Evolutionary conservation across 192 early-diverging fungal species (phyloP).

Genomic region (Coemansia sp.): DNA sequence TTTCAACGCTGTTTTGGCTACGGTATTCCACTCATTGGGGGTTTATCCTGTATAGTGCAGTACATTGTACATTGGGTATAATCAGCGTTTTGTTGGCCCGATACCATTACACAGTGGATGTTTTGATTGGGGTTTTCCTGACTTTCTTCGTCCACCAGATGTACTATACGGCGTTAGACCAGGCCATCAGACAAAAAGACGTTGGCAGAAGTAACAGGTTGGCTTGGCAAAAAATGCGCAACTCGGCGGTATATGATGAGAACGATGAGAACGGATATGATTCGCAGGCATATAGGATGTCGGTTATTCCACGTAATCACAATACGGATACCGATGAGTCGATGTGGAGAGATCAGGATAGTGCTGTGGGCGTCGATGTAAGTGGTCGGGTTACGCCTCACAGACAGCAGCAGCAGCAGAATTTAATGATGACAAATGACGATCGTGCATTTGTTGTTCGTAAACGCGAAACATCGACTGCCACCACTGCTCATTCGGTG

Average conservation of each 20-base stretch:
- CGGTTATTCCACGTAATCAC: slow-evolving; percentile 8
- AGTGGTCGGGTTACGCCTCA: slow-evolving; percentile 5
- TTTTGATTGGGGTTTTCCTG: slow-evolving; percentile 59
- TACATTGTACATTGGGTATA: slow-evolving; percentile 47
- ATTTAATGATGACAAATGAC: neutral
- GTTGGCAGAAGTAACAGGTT: neutral
- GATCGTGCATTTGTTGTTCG: slow-evolving; percentile 15
- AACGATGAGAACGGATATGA: neutral
- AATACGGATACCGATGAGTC: neutral
- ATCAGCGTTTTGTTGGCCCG: slow-evolving; percentile 57
- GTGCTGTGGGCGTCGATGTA: slow-evolving; percentile 31
- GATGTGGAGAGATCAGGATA: slow-evolving; percentile 33
- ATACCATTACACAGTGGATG: slow-evolving; percentile 66
- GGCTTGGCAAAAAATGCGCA: slow-evolving; percentile 10
- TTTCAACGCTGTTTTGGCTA: slow-evolving; percentile 59
- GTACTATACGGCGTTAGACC: slow-evolving; percentile 56
- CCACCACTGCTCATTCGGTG: slow-evolving; percentile 16
- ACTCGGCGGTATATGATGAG: neutral
- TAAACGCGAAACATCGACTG: slow-evolving; percentile 30
- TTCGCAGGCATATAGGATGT: slow-evolving; percentile 18
- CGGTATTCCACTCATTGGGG: slow-evolving; percentile 54
- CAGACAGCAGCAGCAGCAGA: neutral
- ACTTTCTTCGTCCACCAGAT: slow-evolving; percentile 58
- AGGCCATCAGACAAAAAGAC: slow-evolving; percentile 14
- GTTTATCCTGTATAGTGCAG: slow-evolving; percentile 41